Base-by-base conservation (phyloP, 768 basidiomycete genomes). In the Russula compacta region DNA sequence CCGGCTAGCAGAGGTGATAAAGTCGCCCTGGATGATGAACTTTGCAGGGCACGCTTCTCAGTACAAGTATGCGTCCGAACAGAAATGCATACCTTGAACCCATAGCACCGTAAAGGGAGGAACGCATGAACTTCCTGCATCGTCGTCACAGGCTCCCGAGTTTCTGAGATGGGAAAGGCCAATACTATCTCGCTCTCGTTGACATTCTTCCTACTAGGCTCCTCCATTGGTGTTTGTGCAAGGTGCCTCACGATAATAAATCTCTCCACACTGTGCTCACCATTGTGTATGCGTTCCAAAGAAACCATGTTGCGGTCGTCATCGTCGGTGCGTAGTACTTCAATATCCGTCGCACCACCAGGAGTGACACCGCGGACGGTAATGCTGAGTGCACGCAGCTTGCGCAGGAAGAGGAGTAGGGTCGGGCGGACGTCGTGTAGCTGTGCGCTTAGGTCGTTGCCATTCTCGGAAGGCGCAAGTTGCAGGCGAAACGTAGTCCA, bases 21-120 rank as follows among this genome's bases (percentile, higher is more conserved):
- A 71, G 56, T 72, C 71, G 1, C 66, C 71, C 43, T 72, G 71
- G 35, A 72, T 64, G 48, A 72, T 59, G 59, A 72, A 72, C 71
- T 72, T 52, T 36, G 42, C 21, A 2, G 4, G 19, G 33, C 6
- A 44, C 24, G 24, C n/a, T 19, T 29, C 40, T 60, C 33, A 65
- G 52, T 35, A 47, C 19, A 10, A 24, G 15, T 44, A 39, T 17
- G 9, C 33, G 17, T 19, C 35, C 24, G 39, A 24, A 50, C 29
- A 36, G 24, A n/a, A 53, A 10, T 6, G 36, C 70, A n/a, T 19
- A 71, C 70, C 17, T 50, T 53, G 52, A 70, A 69, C 12, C 70
- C 70, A 48, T 60, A 68, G 43, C 56, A 52, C 4, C 67, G 47
- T 21, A 71, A 51, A 3, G 70, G 70, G 4, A 71, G 57, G 56